phyloP scores from a whole-genome alignment of 768 basidiomycete genomes.

The Boletellus sp. region DNA sequence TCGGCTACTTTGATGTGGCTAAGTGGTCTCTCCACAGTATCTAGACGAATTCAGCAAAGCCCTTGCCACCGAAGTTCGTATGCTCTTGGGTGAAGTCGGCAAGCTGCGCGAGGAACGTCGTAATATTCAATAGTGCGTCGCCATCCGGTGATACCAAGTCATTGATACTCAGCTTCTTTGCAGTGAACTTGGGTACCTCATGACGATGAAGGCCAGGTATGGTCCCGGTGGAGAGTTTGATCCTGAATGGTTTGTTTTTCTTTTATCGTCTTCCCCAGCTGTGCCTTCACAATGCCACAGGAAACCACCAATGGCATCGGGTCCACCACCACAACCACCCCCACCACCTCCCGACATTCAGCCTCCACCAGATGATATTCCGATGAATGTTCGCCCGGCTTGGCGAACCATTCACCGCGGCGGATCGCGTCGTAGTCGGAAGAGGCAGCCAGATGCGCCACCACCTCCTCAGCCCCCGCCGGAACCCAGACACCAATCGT shows the following conservation, averaged over 20 bases:
- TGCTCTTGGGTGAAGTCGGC: constrained; percentile 80
- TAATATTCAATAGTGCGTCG: constrained; percentile 69
- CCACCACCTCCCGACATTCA: constrained; percentile 42
- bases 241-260: constrained; percentile 61
- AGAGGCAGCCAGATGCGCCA: constrained; percentile 31
- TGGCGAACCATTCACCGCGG: constrained; percentile 56
- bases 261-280: neutral
- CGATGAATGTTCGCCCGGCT: constrained; percentile 45
- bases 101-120: constrained; percentile 78
- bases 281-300: constrained; percentile 22
- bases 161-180: constrained; percentile 4
- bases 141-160: neutral
- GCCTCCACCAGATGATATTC: constrained; percentile 42
- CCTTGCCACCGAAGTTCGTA: constrained; percentile 76
- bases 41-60: constrained; percentile 87
- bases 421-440: constrained; percentile 41
- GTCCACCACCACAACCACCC: constrained; percentile 39
- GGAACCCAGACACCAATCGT: constrained; percentile 48
- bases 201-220: constrained; percentile 70
- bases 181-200: constrained; percentile 73
- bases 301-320: constrained; percentile 42
- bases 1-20: constrained; percentile 3
- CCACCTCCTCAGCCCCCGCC: constrained; percentile 31
- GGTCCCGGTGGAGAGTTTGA: constrained; percentile 86
- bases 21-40: constrained; percentile 47